Evolutionary conservation across 2,329 filamentous ascomycete species (phyloP), one percentile per base, ranked within the genome.

Genomic region (Hirsutella minnesotensis): DNA sequence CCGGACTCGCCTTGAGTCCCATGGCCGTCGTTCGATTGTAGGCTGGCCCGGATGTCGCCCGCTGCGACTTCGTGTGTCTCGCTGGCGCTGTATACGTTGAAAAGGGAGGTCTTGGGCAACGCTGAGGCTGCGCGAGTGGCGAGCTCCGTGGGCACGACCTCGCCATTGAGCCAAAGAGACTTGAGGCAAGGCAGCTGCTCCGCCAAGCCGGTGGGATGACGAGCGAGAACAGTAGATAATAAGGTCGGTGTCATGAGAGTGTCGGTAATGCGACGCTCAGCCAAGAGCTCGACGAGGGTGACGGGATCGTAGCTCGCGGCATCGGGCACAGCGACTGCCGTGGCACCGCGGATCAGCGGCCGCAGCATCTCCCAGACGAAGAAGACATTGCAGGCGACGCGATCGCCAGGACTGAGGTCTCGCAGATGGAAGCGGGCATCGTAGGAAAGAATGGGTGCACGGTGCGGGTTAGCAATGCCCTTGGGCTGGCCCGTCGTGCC

Each of bases 381-480:
- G 60, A 89, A 90, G 46, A 89, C 85, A 66, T 89, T 90, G 64
- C 84, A 89, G n/a, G 85, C 85, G 10, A 89, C 83, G 7, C 85
- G 75, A 51, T 88, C 85, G 15, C 83, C 83, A 0, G 79, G 80
- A 16, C 72, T 62, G 3, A 86, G 66, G 56, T 89, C 80, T 49
- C 78, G 82, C 39, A 89, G 60, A 9, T 65, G 68, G 54, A 89
- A 89, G 58, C 85, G 69, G 48, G 86, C 60, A 51, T 86, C 69
- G 56, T 89, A 89, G 7, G 84, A 89, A 22, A 75, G 71, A 2
- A 89, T 79, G 1, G 84, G 70, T 15, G 84, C 84, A 53, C 76
- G 70, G 58, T 89, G 84, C 2, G 83, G 80, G 56, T 89, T 89
- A 42, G 81, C 82, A 55, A 90, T 89, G 43, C 83, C 83, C 61